phyloP scores from a whole-genome alignment of 306 rosid species.

The Myrica gale region DNA sequence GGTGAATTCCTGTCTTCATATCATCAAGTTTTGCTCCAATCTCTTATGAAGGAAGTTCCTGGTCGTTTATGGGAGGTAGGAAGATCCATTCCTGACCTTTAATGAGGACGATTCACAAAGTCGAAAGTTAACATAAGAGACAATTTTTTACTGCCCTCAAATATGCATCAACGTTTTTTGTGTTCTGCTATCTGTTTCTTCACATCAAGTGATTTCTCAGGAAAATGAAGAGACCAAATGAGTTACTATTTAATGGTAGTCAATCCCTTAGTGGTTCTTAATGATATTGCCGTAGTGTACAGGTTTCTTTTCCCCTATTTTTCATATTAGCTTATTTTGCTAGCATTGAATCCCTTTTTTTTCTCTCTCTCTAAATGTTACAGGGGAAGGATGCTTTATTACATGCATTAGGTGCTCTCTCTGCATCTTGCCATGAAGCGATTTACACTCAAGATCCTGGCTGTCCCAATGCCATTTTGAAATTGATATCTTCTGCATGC shows the following conservation, averaged over 20 bases:
- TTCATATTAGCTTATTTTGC: background rate
- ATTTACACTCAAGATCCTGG: slow-evolving; percentile 53
- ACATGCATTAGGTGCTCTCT: slow-evolving; percentile 74
- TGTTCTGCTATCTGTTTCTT: background rate
- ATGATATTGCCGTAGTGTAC: background rate
- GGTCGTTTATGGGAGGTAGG: slow-evolving; percentile 97
- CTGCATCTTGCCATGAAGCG: slow-evolving; percentile 71
- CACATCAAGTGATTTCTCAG: background rate
- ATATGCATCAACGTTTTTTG: background rate
- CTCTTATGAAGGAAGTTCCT: slow-evolving; percentile 83
- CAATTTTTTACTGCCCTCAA: background rate
- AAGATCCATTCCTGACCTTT: slow-evolving; percentile 15
- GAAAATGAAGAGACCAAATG: background rate
- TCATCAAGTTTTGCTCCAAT: slow-evolving; percentile 63
- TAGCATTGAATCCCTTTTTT: slow-evolving; percentile 11
- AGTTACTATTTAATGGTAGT: background rate
- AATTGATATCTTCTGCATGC: slow-evolving; percentile 71
- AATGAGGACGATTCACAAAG: background rate
- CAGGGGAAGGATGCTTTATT: slow-evolving; percentile 93
- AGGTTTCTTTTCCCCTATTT: background rate
- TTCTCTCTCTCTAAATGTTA: background rate
- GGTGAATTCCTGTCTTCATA: slow-evolving; percentile 79
- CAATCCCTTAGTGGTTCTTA: background rate
- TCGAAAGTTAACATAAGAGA: background rate
- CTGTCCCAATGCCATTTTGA: slow-evolving; percentile 64